A percentile compares a stretch with the other conserved stretches of the same genome.
Evolutionary conservation across 2,329 filamentous ascomycete genomes (phyloP).

Genomic region (Grosmannia clavigera): DNA sequence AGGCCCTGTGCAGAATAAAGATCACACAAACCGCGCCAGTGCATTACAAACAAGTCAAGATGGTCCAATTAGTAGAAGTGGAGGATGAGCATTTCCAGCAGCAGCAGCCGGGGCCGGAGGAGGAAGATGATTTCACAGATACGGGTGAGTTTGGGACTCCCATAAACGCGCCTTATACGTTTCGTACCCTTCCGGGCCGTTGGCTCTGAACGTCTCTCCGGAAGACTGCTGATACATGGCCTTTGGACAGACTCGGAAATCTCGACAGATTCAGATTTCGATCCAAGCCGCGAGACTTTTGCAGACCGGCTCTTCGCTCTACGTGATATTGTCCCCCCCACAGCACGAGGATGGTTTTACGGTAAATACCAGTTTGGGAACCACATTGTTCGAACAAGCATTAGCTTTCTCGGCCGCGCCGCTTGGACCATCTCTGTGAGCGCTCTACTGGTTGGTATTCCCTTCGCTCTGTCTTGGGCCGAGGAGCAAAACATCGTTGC

Average conservation of each 20-base stretch:
- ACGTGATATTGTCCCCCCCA: constrained; percentile 64
- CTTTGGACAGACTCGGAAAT: constrained; percentile 58
- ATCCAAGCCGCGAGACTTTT: constrained; percentile 45
- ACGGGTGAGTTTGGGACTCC: constrained; percentile 54
- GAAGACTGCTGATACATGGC: neutral
- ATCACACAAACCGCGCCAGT: neutral
- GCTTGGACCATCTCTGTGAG: constrained; percentile 87
- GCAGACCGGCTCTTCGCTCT: constrained; percentile 60
- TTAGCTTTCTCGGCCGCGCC: constrained; percentile 69
- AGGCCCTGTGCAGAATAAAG: neutral
- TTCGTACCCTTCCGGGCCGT: neutral
- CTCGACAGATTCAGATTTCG: constrained; percentile 65
- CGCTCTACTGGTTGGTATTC: constrained; percentile 79
- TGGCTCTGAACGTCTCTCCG: neutral
- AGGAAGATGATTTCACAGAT: constrained; percentile 87
- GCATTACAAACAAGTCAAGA: constrained; percentile 22
- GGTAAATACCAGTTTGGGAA: constrained; percentile 44
- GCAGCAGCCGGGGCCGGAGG: constrained; percentile 55
- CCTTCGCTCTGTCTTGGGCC: constrained; percentile 81
- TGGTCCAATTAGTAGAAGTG: constrained; percentile 96
- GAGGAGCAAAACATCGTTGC: constrained; percentile 96
- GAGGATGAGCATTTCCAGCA: constrained; percentile 88
- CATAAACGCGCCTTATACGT: neutral
- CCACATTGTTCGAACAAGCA: constrained; percentile 43
- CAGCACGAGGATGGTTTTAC: constrained; percentile 55